A percentile compares a stretch with the other conserved stretches of the same genome.
Evolutionary conservation across 179 eudicot species (phyloP).

Genomic region (Patellifolia procumbens): DNA sequence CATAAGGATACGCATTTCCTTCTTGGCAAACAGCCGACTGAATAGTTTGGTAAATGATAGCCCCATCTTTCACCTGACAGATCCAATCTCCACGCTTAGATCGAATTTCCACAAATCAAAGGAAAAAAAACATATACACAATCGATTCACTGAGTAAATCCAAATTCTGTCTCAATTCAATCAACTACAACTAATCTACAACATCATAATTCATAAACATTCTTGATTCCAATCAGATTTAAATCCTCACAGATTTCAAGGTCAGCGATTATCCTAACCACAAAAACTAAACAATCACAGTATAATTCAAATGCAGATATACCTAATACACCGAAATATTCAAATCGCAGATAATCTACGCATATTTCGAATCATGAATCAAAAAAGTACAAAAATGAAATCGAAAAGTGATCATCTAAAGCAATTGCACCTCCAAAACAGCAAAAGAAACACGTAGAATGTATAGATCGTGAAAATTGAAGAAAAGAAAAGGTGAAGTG

Average conservation of each 20-base stretch:
- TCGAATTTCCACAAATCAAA: not conserved
- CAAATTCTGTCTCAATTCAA: not conserved
- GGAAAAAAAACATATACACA: not conserved
- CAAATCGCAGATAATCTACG: not conserved
- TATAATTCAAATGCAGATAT: not conserved
- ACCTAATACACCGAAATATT: not conserved
- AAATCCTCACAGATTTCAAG: not conserved
- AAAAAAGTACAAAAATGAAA: not conserved
- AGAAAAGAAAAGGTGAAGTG: slow-evolving; percentile 5
- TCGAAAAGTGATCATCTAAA: not conserved
- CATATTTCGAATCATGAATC: not conserved
- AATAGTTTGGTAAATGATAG: slow-evolving; percentile 37
- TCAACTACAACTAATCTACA: not conserved
- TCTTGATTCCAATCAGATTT: too few species aligned
- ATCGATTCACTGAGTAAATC: not conserved
- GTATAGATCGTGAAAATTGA: not conserved
- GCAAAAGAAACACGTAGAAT: not conserved
- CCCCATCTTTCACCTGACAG: slow-evolving; percentile 39
- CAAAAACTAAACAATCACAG: too few species aligned
- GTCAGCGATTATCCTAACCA: not conserved
- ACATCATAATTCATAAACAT: not conserved
- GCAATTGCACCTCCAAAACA: not conserved
- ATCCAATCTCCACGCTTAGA: not conserved
- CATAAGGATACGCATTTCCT: slow-evolving; percentile 45
- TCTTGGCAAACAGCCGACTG: slow-evolving; percentile 42